phyloP scores from a whole-genome alignment of 2,329 filamentous ascomycete species.

The Raffaelea ambrosiae region DNA sequence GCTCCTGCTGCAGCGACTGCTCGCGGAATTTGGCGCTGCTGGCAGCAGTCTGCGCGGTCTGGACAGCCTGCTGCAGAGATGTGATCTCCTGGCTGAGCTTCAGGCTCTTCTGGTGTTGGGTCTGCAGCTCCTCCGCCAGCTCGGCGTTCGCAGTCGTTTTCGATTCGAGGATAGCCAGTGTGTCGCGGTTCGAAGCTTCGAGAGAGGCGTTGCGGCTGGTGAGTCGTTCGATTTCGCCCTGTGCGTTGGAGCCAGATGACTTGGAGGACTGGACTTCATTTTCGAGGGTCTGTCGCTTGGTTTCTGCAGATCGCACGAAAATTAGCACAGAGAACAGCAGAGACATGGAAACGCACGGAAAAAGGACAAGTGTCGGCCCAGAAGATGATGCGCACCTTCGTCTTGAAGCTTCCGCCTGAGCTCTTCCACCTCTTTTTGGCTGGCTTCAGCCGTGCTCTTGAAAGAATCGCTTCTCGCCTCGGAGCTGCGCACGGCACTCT shows the following conservation, averaged over 20 bases:
- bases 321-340: neutral
- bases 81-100: slow-evolving; percentile 77
- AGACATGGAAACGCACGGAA: too few relatives aligned
- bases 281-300: slow-evolving; percentile 63
- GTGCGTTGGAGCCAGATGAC: slow-evolving; percentile 64
- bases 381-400: slow-evolving; percentile 68
- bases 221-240: slow-evolving; percentile 66
- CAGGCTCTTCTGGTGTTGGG: slow-evolving; percentile 81
- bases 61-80: slow-evolving; percentile 71
- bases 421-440: slow-evolving; percentile 74
- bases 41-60: slow-evolving; percentile 70
- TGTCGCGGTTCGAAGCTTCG: slow-evolving; percentile 87
- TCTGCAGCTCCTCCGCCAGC: slow-evolving; percentile 75
- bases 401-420: slow-evolving; percentile 71
- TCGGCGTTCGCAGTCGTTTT: slow-evolving; percentile 82
- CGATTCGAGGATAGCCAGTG: slow-evolving; percentile 77
- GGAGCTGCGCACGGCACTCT: slow-evolving; percentile 75
- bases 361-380: too few relatives aligned
- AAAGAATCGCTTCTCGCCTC: slow-evolving; percentile 77
- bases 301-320: slow-evolving; percentile 51
- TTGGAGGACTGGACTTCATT: slow-evolving; percentile 74
- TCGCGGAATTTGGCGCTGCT: slow-evolving; percentile 84
- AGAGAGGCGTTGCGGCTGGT: slow-evolving; percentile 77
- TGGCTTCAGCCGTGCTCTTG: slow-evolving; percentile 74
- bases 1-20: slow-evolving; percentile 80